These are phyloP conservation scores for Leccinum subgranulosum DNA, from an alignment of 768 basidiomycete genomes.

Conservation along the genomic window DNA sequence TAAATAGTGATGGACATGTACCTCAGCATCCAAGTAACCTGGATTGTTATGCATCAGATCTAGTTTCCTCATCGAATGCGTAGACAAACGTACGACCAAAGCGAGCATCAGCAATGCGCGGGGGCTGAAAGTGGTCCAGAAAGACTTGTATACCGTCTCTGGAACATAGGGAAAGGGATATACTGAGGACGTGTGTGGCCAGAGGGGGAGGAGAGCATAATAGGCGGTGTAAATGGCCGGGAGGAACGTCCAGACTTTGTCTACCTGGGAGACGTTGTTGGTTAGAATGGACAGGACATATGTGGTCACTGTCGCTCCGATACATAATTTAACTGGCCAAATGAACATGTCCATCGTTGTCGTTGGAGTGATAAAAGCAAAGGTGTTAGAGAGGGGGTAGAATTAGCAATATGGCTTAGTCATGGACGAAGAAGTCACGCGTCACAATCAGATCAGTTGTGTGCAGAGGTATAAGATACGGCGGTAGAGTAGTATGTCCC, in stretches of 20 bases:
- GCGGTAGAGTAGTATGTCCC: too few relatives aligned
- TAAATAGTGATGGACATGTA: conserved; percentile 13
- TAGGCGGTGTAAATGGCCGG: conserved; percentile 83
- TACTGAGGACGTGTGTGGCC: conserved; percentile 36
- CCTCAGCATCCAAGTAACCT: conserved; percentile 63
- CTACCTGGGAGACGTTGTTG: conserved; percentile 83
- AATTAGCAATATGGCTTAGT: too few relatives aligned
- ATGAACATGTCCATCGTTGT: conserved; percentile 31
- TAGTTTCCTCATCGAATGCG: background rate
- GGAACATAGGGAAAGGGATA: conserved; percentile 57
- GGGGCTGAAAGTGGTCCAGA: conserved; percentile 55
- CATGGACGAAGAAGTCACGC: too few relatives aligned
- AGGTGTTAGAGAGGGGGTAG: too few relatives aligned
- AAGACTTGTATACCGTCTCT: conserved; percentile 32
- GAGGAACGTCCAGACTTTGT: conserved; percentile 76
- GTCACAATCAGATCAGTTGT: too few relatives aligned
- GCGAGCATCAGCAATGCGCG: conserved; percentile 74
- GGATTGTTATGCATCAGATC: background rate
- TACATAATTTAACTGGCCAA: conserved; percentile 66
- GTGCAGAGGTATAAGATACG: too few relatives aligned
- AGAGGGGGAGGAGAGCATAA: conserved; percentile 72
- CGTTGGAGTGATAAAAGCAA: too few relatives aligned
- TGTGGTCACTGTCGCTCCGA: conserved; percentile 42
- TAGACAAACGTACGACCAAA: conserved; percentile 47
- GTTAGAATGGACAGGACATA: conserved; percentile 67